Evolutionary conservation across 768 basidiomycete species (phyloP), one percentile per base, ranked within the genome.

Genomic region (Boletus sp.): DNA sequence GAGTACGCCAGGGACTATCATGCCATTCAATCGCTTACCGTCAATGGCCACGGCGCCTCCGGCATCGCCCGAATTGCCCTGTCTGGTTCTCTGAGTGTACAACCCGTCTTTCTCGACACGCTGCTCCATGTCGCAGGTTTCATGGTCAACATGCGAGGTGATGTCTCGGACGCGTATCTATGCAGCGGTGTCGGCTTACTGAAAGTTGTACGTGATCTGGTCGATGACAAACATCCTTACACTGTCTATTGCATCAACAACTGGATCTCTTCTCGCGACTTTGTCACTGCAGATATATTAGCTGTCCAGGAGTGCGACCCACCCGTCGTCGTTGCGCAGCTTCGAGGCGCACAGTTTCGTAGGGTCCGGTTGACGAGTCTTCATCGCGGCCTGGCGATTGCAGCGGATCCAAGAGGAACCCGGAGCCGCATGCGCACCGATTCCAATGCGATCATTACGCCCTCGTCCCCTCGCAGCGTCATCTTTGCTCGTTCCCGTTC

Each of bases 121-220:
- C 73, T 90, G 32, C 72, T 89, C 32, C 89, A 90, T 56, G 77
- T 82, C 37, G 82, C 87, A 0, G 89, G 89, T 4, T 88, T 90
- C 69, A 72, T 89, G 35, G 78, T 83, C 28, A 91, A 90, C 67
- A 66, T 83, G 64, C 79, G 77, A 40, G 81, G 78, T 8, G 68
- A 73, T 10, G 52, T 74, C 28, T 73, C 80, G 29, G 80, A 87
- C 52, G 84, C 79, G 1, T 86, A 81, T 66, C 85, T 91, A 52
- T 90, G 89, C 74, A 79, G 72, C 30, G 76, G 79, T 24, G 74
- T 88, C 32, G 80, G 76, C 15, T 64, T 74, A 6, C 72, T 86
- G 41, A 77, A 78, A 54, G 64, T 83, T 6, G 63, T 87, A 1
- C 74, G 80, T 2, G 66, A 75, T 17, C 60, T 74, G 2, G 56